Evolutionary conservation across 768 basidiomycete genomes (phyloP).

Genomic region (Russula dissimulans): DNA sequence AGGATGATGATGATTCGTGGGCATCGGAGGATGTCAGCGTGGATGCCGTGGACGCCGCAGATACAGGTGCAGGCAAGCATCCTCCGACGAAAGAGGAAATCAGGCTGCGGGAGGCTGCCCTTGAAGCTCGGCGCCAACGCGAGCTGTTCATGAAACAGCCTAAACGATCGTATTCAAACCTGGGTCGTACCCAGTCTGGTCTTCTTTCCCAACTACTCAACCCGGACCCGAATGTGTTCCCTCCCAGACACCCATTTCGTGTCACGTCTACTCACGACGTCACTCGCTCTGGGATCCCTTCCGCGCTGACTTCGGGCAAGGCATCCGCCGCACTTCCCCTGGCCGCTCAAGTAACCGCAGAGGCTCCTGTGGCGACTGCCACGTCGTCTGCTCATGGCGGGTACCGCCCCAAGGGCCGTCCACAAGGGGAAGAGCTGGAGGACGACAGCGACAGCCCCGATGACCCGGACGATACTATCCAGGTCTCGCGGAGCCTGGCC

Average conservation of each 20-base stretch:
- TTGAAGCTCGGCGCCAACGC: conserved; percentile 53
- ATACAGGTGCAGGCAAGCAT: conserved; percentile 15
- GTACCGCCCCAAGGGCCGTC: conserved; percentile 58
- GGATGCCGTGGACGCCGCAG: conserved; percentile 21
- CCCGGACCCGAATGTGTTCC: conserved; percentile 55
- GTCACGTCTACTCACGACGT: conserved; percentile 41
- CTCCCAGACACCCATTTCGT: conserved; percentile 50
- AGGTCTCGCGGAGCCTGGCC: conserved; percentile 58
- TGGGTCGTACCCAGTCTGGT: conserved; percentile 46
- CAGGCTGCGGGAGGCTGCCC: conserved; percentile 42
- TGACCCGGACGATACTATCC: conserved; percentile 43
- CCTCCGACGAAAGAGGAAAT: conserved; percentile 21
- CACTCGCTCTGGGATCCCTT: conserved; percentile 28
- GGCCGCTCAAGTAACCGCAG: conserved; percentile 39
- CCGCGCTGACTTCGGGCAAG: conserved; percentile 40
- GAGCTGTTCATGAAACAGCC: conserved; percentile 72
- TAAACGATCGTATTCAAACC: conserved; percentile 51
- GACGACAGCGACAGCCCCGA: conserved; percentile 46
- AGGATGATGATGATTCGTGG: conserved; percentile 46
- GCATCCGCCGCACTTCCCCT: conserved; percentile 52
- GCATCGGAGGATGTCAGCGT: conserved; percentile 45
- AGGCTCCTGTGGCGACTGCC: conserved; percentile 17
- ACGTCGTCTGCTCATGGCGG: conserved; percentile 24
- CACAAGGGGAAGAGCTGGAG: conserved; percentile 57
- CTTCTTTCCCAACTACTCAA: conserved; percentile 62